Base-by-base conservation (phyloP, 495 filamentous ascomycete genomes). In the Penicillium antarcticum region DNA sequence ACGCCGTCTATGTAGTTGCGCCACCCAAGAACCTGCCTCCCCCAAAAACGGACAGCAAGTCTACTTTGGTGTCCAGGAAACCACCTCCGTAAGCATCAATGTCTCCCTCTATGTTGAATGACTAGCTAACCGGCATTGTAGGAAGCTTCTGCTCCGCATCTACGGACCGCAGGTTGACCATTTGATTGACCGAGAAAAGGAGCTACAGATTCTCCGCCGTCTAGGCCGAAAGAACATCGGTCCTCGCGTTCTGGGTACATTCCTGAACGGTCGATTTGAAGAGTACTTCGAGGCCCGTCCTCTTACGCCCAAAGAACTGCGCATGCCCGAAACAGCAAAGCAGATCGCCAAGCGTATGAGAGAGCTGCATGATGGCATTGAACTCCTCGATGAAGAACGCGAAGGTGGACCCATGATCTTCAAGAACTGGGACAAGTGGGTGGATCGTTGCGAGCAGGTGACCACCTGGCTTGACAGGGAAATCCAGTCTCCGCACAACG, bases 281-380 rank as follows among this genome's bases (percentile, higher is more conserved):
- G 85, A 97, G 68, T 96, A 85, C 65, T 87, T 94, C 58, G 80
- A 96, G 61, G 89, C 95, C 0, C 76, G 78, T 17, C 83, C 94
- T 2, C 74, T 99, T 26, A 92, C 86, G 0, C 75, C 86, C 3
- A 71, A 80, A 9, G 90, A 96, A 61, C 70, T 99, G 44, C 85
- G 89, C 18, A 79, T 85, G 43, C 87, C 91, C 2, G 86, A 87
- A 26, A 96, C 88, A 0, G 92, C 88, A 33, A 88, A 81, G 58
- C 88, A 96, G 57, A 97, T 99, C 64, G 92, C 94, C n/a, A 99
- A 97, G 76, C 86, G 94, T 34, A 95, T 99, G 89, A 79, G 91
- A 52, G 94, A 99, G 69, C 77, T 99, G 17, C 94, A 99, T 56
- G 89, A 95, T 47, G 94, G 94, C 7, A 86, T 99, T 51, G 88